A percentile compares a stretch with the other conserved stretches of the same genome.
phyloP scores from a whole-genome alignment of 306 rosid species.

The Acmispon strigosus region DNA sequence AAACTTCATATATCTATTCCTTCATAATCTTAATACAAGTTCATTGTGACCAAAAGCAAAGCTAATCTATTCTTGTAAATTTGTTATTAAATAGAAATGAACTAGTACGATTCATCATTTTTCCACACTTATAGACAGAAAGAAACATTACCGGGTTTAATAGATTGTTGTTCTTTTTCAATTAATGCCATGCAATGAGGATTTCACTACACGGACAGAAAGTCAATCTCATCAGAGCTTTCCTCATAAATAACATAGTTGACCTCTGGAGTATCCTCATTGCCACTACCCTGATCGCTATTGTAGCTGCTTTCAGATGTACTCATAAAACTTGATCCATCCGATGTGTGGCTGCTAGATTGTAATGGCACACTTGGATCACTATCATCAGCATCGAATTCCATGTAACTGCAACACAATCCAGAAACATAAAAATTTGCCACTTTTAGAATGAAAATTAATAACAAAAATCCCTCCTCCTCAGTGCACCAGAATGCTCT shows the following conservation, averaged over 20 bases:
- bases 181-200: slow-evolving; percentile 11
- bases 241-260: slow-evolving; percentile 47
- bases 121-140: background rate
- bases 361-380: slow-evolving; percentile 67
- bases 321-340: slow-evolving; percentile 67
- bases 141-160: slow-evolving; percentile 44
- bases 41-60: slow-evolving; percentile 1
- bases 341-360: slow-evolving; percentile 63
- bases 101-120: background rate
- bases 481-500: background rate
- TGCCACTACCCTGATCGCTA: slow-evolving; percentile 94
- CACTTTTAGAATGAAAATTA: background rate
- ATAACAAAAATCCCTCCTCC: background rate
- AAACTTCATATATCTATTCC: background rate
- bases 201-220: slow-evolving; percentile 38
- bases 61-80: background rate
- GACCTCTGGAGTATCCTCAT: slow-evolving; percentile 77
- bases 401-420: slow-evolving; percentile 63
- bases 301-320: slow-evolving; percentile 88
- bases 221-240: slow-evolving; percentile 88
- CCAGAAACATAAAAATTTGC: slow-evolving; percentile 19
- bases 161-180: slow-evolving; percentile 25
- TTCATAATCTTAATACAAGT: background rate
- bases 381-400: slow-evolving; percentile 61
- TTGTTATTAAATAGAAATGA: slow-evolving; percentile 11